These are phyloP conservation scores for Eragrostis nindensis DNA, from an alignment of 176 grass and related monocot genomes.

Conservation along the genomic window DNA sequence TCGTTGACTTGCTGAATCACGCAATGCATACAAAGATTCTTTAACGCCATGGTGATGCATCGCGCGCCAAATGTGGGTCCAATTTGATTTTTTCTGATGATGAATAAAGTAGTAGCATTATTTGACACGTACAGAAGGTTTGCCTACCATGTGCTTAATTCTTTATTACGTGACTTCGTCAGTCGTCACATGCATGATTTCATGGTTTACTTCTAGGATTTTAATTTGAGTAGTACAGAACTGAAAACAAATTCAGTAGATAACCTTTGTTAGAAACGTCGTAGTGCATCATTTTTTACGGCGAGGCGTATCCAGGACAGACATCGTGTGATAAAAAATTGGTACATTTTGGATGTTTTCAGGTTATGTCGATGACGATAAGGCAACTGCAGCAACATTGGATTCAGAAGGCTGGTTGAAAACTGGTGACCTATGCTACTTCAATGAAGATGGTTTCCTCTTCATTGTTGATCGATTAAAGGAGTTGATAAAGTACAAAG, in stretches of 20 bases:
- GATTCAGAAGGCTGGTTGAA: slow-evolving; percentile 72
- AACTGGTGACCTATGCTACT: slow-evolving; percentile 77
- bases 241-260: neutral
- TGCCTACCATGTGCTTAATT: slow-evolving; percentile 15
- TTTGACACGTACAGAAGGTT: neutral
- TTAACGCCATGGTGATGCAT: neutral
- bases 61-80: too few species aligned
- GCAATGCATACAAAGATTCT: neutral
- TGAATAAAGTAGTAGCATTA: too few species aligned
- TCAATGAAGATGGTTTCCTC: slow-evolving; percentile 69
- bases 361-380: slow-evolving; percentile 62
- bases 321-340: neutral
- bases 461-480: slow-evolving; percentile 75
- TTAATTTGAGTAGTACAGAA: neutral
- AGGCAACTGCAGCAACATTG: slow-evolving; percentile 52
- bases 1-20: too few species aligned
- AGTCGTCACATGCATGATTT: too few species aligned
- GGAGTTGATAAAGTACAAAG: slow-evolving; percentile 83
- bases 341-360: neutral
- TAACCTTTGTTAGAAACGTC: too few species aligned
- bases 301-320: too few species aligned
- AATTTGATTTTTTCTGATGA: too few species aligned
- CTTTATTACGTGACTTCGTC: neutral
- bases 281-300: too few species aligned
- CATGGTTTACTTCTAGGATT: neutral